phyloP scores from a whole-genome alignment of 1,139 yeast genomes.

The Geotrichum fermentans region DNA sequence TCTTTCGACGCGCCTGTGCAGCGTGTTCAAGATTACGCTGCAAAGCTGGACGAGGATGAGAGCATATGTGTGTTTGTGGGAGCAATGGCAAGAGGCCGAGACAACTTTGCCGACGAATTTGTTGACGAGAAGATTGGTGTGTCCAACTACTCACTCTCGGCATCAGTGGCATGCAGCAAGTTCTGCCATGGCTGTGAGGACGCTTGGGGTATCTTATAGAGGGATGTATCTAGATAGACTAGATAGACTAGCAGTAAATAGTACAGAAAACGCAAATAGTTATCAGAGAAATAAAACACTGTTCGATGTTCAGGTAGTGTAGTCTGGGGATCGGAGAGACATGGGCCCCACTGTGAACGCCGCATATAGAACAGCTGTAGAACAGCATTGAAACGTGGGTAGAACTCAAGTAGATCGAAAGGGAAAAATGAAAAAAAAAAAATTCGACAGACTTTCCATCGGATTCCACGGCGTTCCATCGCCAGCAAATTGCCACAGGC shows the following conservation, averaged over 20 bases:
- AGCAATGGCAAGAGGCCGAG: constrained; percentile 98
- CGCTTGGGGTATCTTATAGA: constrained; percentile 77
- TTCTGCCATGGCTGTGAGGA: constrained; percentile 98
- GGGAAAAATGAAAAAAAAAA: no score
- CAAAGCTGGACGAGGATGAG: constrained; percentile 76
- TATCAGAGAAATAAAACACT: not conserved
- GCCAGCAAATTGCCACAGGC: no score
- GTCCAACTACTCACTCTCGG: constrained; percentile 91
- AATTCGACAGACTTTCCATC: no score
- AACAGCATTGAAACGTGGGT: no score
- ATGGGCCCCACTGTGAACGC: no score
- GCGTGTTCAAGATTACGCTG: constrained; percentile 84
- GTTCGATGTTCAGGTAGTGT: not conserved
- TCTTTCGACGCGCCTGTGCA: constrained; percentile 90
- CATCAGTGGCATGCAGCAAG: constrained; percentile 96
- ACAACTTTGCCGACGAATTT: constrained; percentile 92
- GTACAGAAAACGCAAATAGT: not conserved
- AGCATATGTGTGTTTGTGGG: constrained; percentile 97
- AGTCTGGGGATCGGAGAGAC: no score
- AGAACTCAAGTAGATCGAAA: no score
- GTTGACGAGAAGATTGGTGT: constrained; percentile 96
- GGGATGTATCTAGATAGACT: not conserved
- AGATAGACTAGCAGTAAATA: not conserved
- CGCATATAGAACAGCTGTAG: no score
- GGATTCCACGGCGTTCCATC: no score